Base-by-base conservation (phyloP, 106 monocot genomes). In the Alisma plantagoaquatica region DNA sequence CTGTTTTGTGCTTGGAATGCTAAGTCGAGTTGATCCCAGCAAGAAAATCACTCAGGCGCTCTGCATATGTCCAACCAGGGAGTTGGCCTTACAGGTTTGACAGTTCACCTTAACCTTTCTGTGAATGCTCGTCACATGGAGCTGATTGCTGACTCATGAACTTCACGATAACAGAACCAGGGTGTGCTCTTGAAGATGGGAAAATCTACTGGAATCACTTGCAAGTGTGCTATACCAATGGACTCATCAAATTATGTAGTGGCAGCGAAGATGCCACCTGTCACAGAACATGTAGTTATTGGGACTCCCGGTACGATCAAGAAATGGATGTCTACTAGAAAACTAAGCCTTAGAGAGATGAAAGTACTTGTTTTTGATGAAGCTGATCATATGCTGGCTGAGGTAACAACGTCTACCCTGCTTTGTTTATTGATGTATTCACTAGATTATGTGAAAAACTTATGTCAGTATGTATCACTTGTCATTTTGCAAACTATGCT, bases 361-460 rank as follows among this genome's bases (percentile, higher is more conserved):
- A 83, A 84, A 53, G 78, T 94, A 61, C 80, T 94, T 70, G 88
- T 88, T 29, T 94, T 88, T 70, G 94, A 94, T 64, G 94, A 88
- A 77, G 94, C 88, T 38, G 88, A 88, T 55, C 87, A 94, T 59
- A 88, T 88, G 87, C 73, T 88, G 10, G 72, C 77, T 41, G 80
- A 94, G 87, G 87, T 87, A 73, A 60, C 25, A n/a, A 20, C 45
- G 3, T 53, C 31, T 8, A 18, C 10, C 0, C 23, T 27, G n/a
- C n/a, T n/a, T n/a, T n/a, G n/a, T n/a, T n/a, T n/a, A n/a, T n/a
- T n/a, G n/a, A n/a, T n/a, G n/a, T n/a, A n/a, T n/a, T n/a, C n/a
- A n/a, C n/a, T n/a, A n/a, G n/a, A n/a, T n/a, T n/a, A n/a, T n/a
- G n/a, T n/a, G n/a, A n/a, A n/a, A n/a, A n/a, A n/a, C n/a, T n/a